Evolutionary conservation across 768 basidiomycete species (phyloP).

Genomic region (Boletus barrowsii): DNA sequence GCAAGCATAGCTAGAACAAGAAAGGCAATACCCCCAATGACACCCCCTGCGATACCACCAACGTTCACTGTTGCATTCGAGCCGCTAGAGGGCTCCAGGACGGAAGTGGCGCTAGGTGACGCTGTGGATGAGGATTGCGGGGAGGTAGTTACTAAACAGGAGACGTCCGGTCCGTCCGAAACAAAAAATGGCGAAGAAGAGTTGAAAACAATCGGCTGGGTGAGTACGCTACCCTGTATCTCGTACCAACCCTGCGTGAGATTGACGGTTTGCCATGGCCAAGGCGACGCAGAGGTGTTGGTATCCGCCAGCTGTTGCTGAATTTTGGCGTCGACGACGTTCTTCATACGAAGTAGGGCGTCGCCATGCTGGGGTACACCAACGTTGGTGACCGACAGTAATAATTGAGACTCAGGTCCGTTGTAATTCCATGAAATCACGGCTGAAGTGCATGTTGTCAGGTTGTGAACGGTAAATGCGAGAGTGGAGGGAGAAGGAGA

Average conservation of each 20-base stretch:
- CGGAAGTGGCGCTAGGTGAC: constrained; percentile 5
- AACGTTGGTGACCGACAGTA: constrained; percentile 40
- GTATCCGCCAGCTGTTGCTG: constrained; percentile 25
- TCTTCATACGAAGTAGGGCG: constrained; percentile 4
- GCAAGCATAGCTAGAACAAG: constrained; percentile 32
- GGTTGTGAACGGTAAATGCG: constrained; percentile 24
- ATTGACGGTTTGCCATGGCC: constrained; percentile 45
- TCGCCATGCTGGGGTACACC: constrained; percentile 29
- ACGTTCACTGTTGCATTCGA: constrained; percentile 20
- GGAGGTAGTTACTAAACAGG: constrained; percentile 29
- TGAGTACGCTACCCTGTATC: constrained; percentile 22
- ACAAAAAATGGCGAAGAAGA: constrained; percentile 36
- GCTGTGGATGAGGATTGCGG: constrained; percentile 12
- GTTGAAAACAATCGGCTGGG: not conserved
- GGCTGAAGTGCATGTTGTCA: constrained; percentile 35
- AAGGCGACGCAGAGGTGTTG: constrained; percentile 26
- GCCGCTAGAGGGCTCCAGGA: not conserved
- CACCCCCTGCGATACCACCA: constrained; percentile 50
- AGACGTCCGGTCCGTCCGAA: constrained; percentile 34
- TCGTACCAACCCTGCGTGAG: constrained; percentile 50
- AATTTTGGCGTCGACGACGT: constrained; percentile 2
- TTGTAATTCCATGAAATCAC: constrained; percentile 40
- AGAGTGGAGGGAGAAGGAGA: constrained; percentile 17
- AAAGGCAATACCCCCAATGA: constrained; percentile 44
- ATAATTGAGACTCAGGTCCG: constrained; percentile 30